These are phyloP conservation scores for Yamadazyma sp. DNA, from an alignment of 1,139 yeast species.

Conservation along the genomic window DNA sequence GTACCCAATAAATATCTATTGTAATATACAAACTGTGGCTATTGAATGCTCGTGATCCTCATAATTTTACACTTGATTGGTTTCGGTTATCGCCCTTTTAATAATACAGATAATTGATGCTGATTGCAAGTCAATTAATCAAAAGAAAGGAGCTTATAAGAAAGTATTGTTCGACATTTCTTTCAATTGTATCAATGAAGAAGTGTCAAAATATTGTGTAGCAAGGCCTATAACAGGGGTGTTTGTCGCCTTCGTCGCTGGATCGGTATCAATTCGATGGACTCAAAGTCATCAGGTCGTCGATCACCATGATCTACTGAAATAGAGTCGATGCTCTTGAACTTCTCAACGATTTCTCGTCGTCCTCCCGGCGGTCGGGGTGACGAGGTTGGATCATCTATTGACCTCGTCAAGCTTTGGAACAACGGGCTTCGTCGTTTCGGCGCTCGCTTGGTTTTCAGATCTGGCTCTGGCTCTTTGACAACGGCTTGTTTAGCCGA, in stretches of 20 bases:
- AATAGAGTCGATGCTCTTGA: no score
- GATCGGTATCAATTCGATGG: conserved; percentile 4
- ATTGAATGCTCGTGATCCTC: no score
- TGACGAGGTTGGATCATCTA: not conserved
- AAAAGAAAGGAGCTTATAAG: not conserved
- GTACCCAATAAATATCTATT: not conserved
- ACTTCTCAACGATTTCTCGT: not conserved
- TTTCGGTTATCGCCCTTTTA: not conserved
- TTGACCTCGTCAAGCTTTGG: not conserved
- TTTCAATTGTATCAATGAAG: conserved; percentile 1
- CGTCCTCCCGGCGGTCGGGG: not conserved
- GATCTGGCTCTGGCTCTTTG: not conserved
- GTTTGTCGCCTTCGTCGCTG: conserved; percentile 6
- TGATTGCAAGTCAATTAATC: not conserved
- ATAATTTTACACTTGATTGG: no score
- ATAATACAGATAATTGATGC: conserved; percentile 3
- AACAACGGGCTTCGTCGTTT: conserved; percentile 1
- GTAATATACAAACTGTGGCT: not conserved
- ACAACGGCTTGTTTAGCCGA: not conserved
- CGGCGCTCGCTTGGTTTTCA: not conserved
- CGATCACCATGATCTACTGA: not conserved
- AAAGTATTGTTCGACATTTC: not conserved
- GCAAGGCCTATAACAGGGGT: not conserved
- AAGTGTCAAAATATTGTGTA: not conserved
- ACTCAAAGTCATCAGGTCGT: conserved; percentile 3